These are phyloP conservation scores for Fusarium mundagurra DNA, from an alignment of 2,329 filamentous ascomycete species.

Conservation along the genomic window DNA sequence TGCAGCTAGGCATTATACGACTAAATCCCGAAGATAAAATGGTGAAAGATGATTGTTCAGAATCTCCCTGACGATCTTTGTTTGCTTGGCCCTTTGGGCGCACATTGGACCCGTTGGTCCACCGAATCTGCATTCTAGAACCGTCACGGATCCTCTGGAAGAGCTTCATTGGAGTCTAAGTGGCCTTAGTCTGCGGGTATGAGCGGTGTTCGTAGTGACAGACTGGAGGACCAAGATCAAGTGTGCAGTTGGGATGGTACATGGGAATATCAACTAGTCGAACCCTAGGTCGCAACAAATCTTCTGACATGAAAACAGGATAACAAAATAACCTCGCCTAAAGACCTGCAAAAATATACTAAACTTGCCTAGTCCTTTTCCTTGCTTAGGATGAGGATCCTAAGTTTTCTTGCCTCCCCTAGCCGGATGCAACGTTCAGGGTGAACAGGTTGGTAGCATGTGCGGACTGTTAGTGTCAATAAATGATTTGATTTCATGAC, in stretches of 20 bases:
- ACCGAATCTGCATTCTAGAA: not conserved
- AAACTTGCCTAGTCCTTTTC: not conserved
- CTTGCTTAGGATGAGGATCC: not conserved
- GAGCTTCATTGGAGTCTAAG: not conserved
- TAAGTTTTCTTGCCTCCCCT: not conserved
- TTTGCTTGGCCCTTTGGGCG: not conserved
- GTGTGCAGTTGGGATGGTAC: not conserved
- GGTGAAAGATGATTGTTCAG: conserved; percentile 1
- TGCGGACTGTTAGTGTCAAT: not conserved
- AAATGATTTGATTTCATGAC: not conserved
- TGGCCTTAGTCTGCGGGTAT: not conserved
- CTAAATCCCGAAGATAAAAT: not conserved
- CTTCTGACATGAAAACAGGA: not conserved
- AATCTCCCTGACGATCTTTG: not conserved
- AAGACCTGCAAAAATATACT: not conserved
- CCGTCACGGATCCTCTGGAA: not conserved
- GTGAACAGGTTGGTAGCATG: not conserved
- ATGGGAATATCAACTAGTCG: not conserved
- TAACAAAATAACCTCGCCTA: not conserved
- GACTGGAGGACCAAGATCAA: not conserved
- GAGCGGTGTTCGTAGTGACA: not conserved
- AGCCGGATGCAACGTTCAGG: not conserved
- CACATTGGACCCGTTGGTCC: not conserved
- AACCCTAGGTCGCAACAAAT: not conserved
- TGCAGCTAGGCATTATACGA: not conserved